Evolutionary conservation across 768 basidiomycete genomes (phyloP).

Genomic region (Cubamyces lactineus): DNA sequence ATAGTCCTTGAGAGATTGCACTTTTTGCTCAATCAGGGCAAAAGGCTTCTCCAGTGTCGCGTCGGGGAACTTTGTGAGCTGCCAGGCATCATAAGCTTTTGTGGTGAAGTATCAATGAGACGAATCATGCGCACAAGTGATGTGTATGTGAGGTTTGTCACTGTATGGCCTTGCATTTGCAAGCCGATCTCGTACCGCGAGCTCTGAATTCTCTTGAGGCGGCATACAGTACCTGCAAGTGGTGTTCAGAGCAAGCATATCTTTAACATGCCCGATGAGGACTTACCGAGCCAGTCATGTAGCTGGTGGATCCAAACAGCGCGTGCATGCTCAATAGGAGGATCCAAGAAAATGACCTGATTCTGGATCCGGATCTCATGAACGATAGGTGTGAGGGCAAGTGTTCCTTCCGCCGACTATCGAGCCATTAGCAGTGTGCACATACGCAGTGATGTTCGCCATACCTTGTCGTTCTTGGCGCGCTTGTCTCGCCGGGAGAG

Average conservation of each 20-base stretch:
- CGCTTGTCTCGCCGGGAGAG: conserved; percentile 69
- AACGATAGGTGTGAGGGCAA: conserved; percentile 82
- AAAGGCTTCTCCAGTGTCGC: conserved; percentile 82
- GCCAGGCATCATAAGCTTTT: conserved; percentile 16
- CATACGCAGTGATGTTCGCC: conserved; percentile 15
- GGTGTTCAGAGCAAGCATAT: background rate
- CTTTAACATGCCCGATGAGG: background rate
- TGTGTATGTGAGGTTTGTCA: conserved; percentile 78
- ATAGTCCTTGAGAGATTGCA: conserved; percentile 85
- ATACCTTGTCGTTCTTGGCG: conserved; percentile 78
- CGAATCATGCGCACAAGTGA: conserved; percentile 62
- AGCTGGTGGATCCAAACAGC: conserved; percentile 87
- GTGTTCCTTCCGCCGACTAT: conserved; percentile 71
- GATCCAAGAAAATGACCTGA: conserved; percentile 98
- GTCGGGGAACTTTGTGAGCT: conserved; percentile 79
- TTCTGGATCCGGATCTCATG: conserved; percentile 99
- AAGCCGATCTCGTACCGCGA: conserved; percentile 97
- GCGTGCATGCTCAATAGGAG: conserved; percentile 93
- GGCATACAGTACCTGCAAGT: conserved; percentile 77
- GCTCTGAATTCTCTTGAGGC: conserved; percentile 85
- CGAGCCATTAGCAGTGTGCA: background rate
- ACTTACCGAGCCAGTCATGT: conserved; percentile 83
- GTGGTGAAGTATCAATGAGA: background rate
- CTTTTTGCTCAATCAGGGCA: conserved; percentile 82
- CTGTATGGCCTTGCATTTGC: conserved; percentile 75